Base-by-base conservation (phyloP, 2,329 filamentous ascomycete genomes). In the Aspergillaceae sp. region DNA sequence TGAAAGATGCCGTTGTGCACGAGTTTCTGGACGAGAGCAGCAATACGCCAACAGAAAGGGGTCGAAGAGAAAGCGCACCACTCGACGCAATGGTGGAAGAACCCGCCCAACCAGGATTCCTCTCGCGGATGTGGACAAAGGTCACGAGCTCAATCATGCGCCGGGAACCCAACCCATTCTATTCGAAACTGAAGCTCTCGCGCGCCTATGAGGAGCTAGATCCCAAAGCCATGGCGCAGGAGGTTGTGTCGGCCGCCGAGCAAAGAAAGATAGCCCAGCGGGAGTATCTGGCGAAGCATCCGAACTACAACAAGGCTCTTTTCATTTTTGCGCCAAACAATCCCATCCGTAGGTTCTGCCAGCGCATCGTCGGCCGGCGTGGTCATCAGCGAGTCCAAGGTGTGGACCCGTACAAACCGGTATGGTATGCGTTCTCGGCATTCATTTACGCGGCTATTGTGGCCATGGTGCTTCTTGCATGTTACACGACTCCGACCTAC, bases 381-480 rank as follows among this genome's bases (percentile, higher is more conserved):
- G 94, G 92, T 5, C 78, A 75, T 40, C 86, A 94, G 63, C 83
- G 92, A 40, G 85, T 94, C 51, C 87, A 97, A 65, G 92, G 92
- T 9, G 81, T 94, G 1, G 83, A 89, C 49, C 92, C 92, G 0
- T 91, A 92, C 56, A 89, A 88, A 54, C 80, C 86, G 4, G 76
- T 92, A 6, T 98, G 92, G 90, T 96, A 95, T 62, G 74, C 80
- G 0, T 94, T 97, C 64, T 96, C 92, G 0, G 87, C 88, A 3
- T 86, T 98, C 57, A 87, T 97, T 46, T 98, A 98, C 64, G 82
- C 85, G 27, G 86, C 87, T 9, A 96, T 98, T 51, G 87, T 97
- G 37, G 87, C 88, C 43, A 98, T 98, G 94, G 92, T 98, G n/a
- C 69, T 96, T 40, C 77, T 98, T 43, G 92, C 92, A 29, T 98